Base-by-base conservation (phyloP, 1,284 basidiomycete genomes). In the Porodaedalea pini region DNA sequence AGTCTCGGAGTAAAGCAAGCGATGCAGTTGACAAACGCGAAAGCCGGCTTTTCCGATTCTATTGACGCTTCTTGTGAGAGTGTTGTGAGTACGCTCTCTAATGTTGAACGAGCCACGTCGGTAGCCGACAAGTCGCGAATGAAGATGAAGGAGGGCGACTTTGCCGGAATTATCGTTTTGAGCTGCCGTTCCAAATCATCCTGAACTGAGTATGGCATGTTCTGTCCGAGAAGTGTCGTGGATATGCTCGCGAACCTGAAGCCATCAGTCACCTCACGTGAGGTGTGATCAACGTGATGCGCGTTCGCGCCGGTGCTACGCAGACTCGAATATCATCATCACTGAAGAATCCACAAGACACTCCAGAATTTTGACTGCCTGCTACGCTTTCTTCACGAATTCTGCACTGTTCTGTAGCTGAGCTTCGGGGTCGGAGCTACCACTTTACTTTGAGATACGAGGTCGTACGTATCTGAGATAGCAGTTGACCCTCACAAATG, bases 1-100 rank as follows among this genome's bases (percentile, higher is more conserved):
- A 92, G 64, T 13, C 86, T 78, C 1, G 82, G 67, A 0, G 79
- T 81, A 63, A 91, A 83, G 65, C 84, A 86, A 17, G 84, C 74
- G n/a, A 88, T 72, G 1, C 80, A 81, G 61, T 91, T 79, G 1
- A 88, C 68, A 43, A 70, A 72, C 0, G 81, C 82, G 57, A 74
- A 75, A 37, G 68, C 64, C 2, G 79, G 41, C n/a, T 34, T 49
- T 17, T 6, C 13, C 17, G 25, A 29, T 40, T 25, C 36, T 15
- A 7, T n/a, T 15, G 51, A 44, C 6, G 5, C 15, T 11, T n/a
- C n/a, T 11, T 44, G 2, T 7, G 17, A 4, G 23, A 40, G 40
- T 11, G 39, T 13, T 29, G 25, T 25, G 8, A 54, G 27, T 10
- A 50, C 48, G 19, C 39, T 21, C 17, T 39, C 25, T 17, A 56